Conservation (phyloP, 139 green algal species). For the Astrephomene gubernaculifera region DNA sequence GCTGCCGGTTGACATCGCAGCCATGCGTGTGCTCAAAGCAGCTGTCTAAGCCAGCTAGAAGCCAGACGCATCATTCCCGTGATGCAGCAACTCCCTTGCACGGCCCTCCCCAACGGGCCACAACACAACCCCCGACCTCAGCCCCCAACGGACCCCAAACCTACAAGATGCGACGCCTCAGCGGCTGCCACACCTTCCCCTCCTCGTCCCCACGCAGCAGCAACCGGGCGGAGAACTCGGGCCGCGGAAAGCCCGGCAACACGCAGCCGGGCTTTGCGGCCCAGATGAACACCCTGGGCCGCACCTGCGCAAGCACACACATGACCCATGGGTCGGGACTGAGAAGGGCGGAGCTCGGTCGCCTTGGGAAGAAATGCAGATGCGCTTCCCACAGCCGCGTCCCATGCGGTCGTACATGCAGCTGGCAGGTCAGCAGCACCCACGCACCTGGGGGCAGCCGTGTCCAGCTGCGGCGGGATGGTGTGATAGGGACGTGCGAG, state of each 20-base stretch:
- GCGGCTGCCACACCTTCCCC: not conserved
- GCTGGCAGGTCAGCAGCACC: not conserved
- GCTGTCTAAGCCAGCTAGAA: not conserved
- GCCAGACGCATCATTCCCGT: not conserved
- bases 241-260: conserved; percentile 3
- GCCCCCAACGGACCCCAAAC: not conserved
- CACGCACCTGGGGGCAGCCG: not conserved
- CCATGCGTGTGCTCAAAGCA: too few relatives aligned
- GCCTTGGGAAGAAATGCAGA: not conserved
- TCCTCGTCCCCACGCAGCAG: not conserved
- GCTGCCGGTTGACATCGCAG: not conserved
- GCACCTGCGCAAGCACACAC: not conserved
- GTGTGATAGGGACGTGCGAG: too few relatives aligned
- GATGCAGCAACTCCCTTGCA: not conserved
- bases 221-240: conserved; percentile 1
- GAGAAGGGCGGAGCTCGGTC: not conserved
- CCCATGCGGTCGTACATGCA: not conserved
- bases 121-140: not conserved
- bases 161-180: not conserved
- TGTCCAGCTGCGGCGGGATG: too few relatives aligned
- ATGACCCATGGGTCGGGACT: too few relatives aligned
- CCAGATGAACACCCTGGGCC: not conserved
- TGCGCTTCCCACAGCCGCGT: not conserved
- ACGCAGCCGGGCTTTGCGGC: not conserved
- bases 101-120: not conserved